Conservation (phyloP, 371 early-diverging fungal genomes). For the Mortierella sp. region DNA sequence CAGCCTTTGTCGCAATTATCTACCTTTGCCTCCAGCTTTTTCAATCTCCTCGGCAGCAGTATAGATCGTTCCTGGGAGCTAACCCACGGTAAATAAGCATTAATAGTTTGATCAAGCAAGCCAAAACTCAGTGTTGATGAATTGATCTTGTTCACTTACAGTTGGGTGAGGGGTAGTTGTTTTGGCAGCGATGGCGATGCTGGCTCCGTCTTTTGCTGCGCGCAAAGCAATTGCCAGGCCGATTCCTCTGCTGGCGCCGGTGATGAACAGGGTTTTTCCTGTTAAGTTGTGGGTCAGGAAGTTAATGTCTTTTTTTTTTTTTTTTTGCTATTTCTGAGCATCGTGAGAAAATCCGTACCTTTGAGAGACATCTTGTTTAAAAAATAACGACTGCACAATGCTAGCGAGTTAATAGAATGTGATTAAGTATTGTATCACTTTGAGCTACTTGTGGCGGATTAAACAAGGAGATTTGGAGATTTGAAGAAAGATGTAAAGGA, state of each 20-base stretch:
- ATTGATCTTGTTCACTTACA: constrained; percentile 41
- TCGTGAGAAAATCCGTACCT: no score
- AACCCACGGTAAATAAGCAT: not conserved
- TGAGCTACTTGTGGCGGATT: no score
- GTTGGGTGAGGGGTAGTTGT: constrained; percentile 82
- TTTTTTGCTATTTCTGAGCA: not conserved
- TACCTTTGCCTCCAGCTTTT: constrained; percentile 75
- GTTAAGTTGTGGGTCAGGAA: constrained; percentile 40
- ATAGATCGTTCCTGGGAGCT: constrained; percentile 86
- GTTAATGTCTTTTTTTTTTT: not conserved
- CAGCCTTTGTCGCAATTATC: not conserved
- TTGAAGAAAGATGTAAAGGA: no score
- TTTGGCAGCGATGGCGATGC: constrained; percentile 85
- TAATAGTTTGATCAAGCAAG: not conserved
- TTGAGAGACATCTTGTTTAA: no score
- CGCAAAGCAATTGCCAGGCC: constrained; percentile 82
- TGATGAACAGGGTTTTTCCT: constrained; percentile 80
- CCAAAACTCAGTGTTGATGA: not conserved
- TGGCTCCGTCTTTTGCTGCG: constrained; percentile 77
- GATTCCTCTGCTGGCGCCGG: constrained; percentile 80
- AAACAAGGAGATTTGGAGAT: no score
- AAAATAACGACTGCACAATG: no score
- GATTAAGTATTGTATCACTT: no score
- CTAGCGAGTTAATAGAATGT: no score
- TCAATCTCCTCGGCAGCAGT: constrained; percentile 81